phyloP scores from a whole-genome alignment of 2,329 filamentous ascomycete species.

The Pseudogymnoascus sp. region DNA sequence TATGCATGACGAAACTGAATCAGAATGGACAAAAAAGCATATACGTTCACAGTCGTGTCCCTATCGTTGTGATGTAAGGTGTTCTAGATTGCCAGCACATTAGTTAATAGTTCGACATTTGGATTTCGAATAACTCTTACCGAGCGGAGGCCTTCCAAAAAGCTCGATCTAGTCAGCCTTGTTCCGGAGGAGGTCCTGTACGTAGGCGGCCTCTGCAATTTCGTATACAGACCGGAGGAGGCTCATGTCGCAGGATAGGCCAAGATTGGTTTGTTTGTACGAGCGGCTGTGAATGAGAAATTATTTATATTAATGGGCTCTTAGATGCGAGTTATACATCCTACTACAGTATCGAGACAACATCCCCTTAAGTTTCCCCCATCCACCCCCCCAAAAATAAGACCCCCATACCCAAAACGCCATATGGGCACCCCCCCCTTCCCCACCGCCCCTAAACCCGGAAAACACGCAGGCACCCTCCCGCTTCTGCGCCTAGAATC shows the following conservation, averaged over 20 bases:
- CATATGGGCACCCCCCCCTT: neutral
- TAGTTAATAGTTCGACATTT: neutral
- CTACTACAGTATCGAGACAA: neutral
- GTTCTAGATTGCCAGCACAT: slow-evolving; percentile 13
- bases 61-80: neutral
- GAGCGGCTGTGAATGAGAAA: neutral
- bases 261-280: neutral
- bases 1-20: neutral
- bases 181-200: neutral
- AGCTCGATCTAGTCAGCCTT: neutral
- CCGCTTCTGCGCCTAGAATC: neutral
- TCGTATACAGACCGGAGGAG: neutral
- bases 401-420: neutral
- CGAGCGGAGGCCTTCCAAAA: neutral
- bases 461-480: neutral
- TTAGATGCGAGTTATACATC: neutral
- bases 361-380: neutral
- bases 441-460: neutral
- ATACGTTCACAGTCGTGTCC: neutral
- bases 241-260: neutral
- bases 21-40: neutral
- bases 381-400: neutral
- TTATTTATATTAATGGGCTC: neutral
- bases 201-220: neutral
- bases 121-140: neutral